These are phyloP conservation scores for Penicillium concentricum DNA, from an alignment of 2,329 filamentous ascomycete species.

Conservation along the genomic window DNA sequence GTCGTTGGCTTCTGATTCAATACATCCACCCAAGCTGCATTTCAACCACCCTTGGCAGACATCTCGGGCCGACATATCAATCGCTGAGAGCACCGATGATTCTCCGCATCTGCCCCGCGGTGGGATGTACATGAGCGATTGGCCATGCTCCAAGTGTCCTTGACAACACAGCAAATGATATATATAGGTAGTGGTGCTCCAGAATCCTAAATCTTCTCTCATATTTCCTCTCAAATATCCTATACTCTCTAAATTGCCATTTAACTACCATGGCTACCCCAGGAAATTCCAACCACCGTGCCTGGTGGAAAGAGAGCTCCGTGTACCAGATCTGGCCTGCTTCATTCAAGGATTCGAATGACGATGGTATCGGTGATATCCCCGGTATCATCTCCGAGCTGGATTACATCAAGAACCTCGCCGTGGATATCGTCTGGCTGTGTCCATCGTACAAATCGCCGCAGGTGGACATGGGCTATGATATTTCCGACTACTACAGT, in stretches of 20 bases:
- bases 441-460: constrained; percentile 53
- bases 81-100: constrained; percentile 11
- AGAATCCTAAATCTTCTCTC: background rate
- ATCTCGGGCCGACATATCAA: constrained; percentile 6
- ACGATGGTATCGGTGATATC: constrained; percentile 63
- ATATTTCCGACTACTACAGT: constrained; percentile 61
- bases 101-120: constrained; percentile 26
- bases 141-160: constrained; percentile 7
- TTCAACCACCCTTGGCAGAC: background rate
- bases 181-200: background rate
- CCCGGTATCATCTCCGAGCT: constrained; percentile 64
- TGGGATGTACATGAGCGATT: constrained; percentile 16
- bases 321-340: constrained; percentile 62
- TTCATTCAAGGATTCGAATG: constrained; percentile 54
- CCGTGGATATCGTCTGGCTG: constrained; percentile 61
- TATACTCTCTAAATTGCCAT: background rate
- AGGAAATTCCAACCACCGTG: constrained; percentile 25
- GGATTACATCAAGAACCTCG: constrained; percentile 63
- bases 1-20: constrained; percentile 10
- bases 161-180: background rate
- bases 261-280: constrained; percentile 15
- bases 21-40: constrained; percentile 4
- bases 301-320: constrained; percentile 60
- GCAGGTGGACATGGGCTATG: constrained; percentile 56
- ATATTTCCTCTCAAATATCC: too few species aligned